Evolutionary conservation across 2,329 filamentous ascomycete species (phyloP).

Genomic region (Stagonosporopsis rhizophila): DNA sequence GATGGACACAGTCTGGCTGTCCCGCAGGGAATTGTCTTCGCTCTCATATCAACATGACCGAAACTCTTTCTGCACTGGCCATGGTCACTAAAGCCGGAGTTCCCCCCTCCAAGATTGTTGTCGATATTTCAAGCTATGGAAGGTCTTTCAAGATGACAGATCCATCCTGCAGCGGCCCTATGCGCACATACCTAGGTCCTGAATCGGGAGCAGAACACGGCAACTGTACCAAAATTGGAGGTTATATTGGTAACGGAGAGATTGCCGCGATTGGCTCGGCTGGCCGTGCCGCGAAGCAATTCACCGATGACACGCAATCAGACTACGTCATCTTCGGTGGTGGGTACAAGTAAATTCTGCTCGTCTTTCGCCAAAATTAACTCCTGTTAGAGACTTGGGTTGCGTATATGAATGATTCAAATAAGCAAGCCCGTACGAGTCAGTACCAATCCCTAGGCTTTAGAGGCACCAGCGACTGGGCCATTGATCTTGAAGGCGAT

Average conservation of each 20-base stretch:
- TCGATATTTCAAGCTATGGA: slow-evolving; percentile 47
- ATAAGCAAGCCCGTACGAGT: too few species aligned
- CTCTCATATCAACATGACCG: slow-evolving; percentile 50
- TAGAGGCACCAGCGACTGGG: background rate
- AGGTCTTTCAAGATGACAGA: slow-evolving; percentile 46
- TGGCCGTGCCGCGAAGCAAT: too few species aligned
- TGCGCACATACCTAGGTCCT: slow-evolving; percentile 47
- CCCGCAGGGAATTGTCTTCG: slow-evolving; percentile 37
- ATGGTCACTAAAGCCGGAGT: slow-evolving; percentile 51
- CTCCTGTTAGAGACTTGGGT: too few species aligned
- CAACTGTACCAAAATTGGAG: background rate
- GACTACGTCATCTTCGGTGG: too few species aligned
- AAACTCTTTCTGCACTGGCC: slow-evolving; percentile 42
- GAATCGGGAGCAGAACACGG: background rate
- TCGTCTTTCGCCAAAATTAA: too few species aligned
- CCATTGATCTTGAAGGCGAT: background rate
- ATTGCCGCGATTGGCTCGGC: too few species aligned
- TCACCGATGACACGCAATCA: too few species aligned
- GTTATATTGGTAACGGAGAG: too few species aligned
- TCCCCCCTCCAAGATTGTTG: slow-evolving; percentile 37
- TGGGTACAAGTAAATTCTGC: too few species aligned
- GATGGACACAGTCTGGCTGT: slow-evolving; percentile 44
- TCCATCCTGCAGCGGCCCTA: slow-evolving; percentile 39
- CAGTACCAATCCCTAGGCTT: too few species aligned
- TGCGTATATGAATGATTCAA: too few species aligned